Percentiles rank a stretch among this genome's conserved stretches.
Conservation (phyloP, 139 green algal genomes). For the Chlamydomonas eustigma region DNA sequence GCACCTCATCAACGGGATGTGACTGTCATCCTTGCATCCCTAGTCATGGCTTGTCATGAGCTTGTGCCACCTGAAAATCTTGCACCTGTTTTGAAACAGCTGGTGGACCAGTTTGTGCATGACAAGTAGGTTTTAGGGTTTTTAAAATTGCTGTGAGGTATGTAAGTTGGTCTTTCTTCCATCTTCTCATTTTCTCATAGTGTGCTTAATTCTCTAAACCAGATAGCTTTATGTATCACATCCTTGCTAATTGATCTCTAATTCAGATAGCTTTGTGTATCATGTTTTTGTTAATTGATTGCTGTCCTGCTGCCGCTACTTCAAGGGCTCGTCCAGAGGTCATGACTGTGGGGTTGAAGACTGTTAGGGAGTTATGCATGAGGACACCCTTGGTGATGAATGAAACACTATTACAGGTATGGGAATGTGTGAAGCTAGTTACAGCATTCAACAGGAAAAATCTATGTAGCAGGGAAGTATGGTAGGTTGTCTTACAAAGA, state of each 20-base stretch:
- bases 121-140: constrained; percentile 55
- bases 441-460: no score
- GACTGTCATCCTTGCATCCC: constrained; percentile 39
- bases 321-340: constrained; percentile 58
- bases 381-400: constrained; percentile 86
- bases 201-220: no score
- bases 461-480: no score
- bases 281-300: background rate
- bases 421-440: no score
- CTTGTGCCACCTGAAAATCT: constrained; percentile 89
- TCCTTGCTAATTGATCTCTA: no score
- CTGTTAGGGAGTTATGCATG: constrained; percentile 85
- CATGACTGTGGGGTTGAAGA: constrained; percentile 65
- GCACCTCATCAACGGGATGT: constrained; percentile 75
- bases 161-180: no score
- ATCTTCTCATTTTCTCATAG: no score
- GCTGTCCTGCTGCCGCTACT: background rate
- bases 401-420: constrained; percentile 74
- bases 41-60: constrained; percentile 16
- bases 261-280: no score
- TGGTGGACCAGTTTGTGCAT: constrained; percentile 95
- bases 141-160: no score
- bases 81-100: constrained; percentile 81
- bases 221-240: no score
- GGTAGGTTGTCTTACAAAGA: no score